phyloP scores from a whole-genome alignment of 2,329 filamentous ascomycete genomes.

The Pseudocercospora cruenta region DNA sequence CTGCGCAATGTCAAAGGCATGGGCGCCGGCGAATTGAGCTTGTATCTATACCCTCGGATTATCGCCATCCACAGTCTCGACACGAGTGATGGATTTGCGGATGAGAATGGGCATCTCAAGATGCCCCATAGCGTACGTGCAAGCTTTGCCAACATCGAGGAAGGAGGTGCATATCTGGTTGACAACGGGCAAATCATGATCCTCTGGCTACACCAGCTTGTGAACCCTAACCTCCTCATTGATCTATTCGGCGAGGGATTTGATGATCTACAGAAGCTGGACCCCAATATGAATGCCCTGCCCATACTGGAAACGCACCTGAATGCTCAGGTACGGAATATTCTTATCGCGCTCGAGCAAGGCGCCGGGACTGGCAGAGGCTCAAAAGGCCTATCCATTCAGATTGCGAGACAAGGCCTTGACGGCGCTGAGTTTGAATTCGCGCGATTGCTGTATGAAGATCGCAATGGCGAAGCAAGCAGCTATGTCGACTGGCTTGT shows the following conservation, averaged over 20 bases:
- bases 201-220: slow-evolving; percentile 89
- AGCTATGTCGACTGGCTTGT: slow-evolving; percentile 99
- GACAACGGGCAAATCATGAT: slow-evolving; percentile 93
- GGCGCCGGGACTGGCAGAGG: slow-evolving; percentile 47
- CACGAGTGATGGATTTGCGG: slow-evolving; percentile 88
- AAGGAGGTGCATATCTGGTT: slow-evolving; percentile 90
- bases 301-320: slow-evolving; percentile 89
- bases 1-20: slow-evolving; percentile 88
- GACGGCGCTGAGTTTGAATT: slow-evolving; percentile 98
- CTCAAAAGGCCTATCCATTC: slow-evolving; percentile 79
- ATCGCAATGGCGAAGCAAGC: slow-evolving; percentile 95
- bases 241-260: slow-evolving; percentile 86
- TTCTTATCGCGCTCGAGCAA: slow-evolving; percentile 84
- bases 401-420: slow-evolving; percentile 87
- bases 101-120: slow-evolving; percentile 83
- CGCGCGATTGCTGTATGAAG: slow-evolving; percentile 85
- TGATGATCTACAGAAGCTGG: slow-evolving; percentile 71
- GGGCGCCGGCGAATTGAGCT: slow-evolving; percentile 79
- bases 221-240: slow-evolving; percentile 85
- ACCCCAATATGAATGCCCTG: slow-evolving; percentile 77
- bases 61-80: slow-evolving; percentile 88
- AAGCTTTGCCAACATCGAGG: slow-evolving; percentile 84
- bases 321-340: slow-evolving; percentile 92
- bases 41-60: slow-evolving; percentile 95
- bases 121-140: slow-evolving; percentile 80